Evolutionary conservation across 2,329 filamentous ascomycete genomes (phyloP).

Genomic region (Penicillium sp.): DNA sequence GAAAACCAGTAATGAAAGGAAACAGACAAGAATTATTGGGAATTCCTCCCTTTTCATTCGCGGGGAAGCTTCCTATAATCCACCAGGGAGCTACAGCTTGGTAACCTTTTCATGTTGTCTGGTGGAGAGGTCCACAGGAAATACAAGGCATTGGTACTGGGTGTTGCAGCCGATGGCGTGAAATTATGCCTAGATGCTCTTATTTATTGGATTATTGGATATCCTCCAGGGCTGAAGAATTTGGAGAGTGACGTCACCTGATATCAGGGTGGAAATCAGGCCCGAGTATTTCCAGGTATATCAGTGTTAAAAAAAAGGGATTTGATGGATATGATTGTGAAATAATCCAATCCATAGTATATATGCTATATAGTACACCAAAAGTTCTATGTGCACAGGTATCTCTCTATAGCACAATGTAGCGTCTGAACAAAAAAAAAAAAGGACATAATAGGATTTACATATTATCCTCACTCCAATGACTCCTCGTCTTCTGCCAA

Average conservation of each 20-base stretch:
- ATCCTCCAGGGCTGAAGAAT: background rate
- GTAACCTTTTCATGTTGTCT: background rate
- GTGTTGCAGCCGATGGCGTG: background rate
- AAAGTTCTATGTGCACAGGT: slow-evolving; percentile 4
- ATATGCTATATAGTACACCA: slow-evolving; percentile 1
- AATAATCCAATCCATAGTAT: too few relatives aligned
- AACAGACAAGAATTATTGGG: background rate
- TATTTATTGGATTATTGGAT: background rate
- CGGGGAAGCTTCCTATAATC: background rate
- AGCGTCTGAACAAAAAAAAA: background rate
- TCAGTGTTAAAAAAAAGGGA: too few relatives aligned
- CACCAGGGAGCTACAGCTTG: background rate
- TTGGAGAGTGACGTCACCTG: background rate
- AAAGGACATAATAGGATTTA: slow-evolving; percentile 15
- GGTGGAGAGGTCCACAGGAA: background rate
- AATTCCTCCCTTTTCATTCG: slow-evolving; percentile 6
- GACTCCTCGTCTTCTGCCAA: slow-evolving; percentile 49
- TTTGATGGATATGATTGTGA: too few relatives aligned
- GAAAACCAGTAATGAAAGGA: background rate
- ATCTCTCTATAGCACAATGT: slow-evolving; percentile 1
- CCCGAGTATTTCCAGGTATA: background rate
- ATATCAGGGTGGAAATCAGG: background rate
- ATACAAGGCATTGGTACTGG: background rate
- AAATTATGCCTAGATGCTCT: background rate
- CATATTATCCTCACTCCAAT: slow-evolving; percentile 52